phyloP scores from a whole-genome alignment of 2,329 filamentous ascomycete genomes.

The Bipolaris victoriae region DNA sequence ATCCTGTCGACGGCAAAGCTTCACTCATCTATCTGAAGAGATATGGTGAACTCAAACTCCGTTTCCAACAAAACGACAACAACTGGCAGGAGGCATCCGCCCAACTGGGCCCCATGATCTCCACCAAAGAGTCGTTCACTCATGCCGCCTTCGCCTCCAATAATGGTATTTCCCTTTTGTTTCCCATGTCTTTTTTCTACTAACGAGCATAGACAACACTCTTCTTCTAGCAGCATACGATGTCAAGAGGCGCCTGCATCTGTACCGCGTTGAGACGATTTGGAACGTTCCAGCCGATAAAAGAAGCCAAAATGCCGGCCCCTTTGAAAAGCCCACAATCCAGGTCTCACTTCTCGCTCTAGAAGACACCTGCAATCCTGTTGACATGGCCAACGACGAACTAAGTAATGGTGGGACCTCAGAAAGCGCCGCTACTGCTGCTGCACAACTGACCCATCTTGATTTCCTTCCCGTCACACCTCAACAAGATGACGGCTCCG shows the following conservation, averaged over 20 bases:
- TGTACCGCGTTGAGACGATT: conserved; percentile 74
- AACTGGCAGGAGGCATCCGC: conserved; percentile 73
- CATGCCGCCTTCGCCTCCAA: conserved; percentile 62
- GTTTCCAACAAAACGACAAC: conserved; percentile 76
- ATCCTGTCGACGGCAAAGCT: conserved; percentile 73
- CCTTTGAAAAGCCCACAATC: conserved; percentile 47
- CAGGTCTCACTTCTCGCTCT: conserved; percentile 37
- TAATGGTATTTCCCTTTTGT: conserved; percentile 66
- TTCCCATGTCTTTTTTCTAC: neutral
- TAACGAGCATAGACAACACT: conserved; percentile 48
- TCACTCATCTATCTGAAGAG: conserved; percentile 79
- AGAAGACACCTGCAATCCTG: conserved; percentile 43
- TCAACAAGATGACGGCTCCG: conserved; percentile 64
- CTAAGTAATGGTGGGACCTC: conserved; percentile 31
- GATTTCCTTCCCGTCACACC: conserved; percentile 72
- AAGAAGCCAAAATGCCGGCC: conserved; percentile 56
- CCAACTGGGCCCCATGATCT: conserved; percentile 76
- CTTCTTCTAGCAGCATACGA: conserved; percentile 72
- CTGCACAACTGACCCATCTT: conserved; percentile 68
- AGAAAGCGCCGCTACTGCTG: conserved; percentile 37
- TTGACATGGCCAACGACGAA: conserved; percentile 31
- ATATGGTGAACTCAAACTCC: conserved; percentile 73
- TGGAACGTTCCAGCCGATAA: conserved; percentile 71
- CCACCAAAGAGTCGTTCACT: conserved; percentile 58
- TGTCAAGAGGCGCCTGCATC: conserved; percentile 71